These are phyloP conservation scores for Penicillium sp. DNA, from an alignment of 2,329 filamentous ascomycete species.

Conservation along the genomic window DNA sequence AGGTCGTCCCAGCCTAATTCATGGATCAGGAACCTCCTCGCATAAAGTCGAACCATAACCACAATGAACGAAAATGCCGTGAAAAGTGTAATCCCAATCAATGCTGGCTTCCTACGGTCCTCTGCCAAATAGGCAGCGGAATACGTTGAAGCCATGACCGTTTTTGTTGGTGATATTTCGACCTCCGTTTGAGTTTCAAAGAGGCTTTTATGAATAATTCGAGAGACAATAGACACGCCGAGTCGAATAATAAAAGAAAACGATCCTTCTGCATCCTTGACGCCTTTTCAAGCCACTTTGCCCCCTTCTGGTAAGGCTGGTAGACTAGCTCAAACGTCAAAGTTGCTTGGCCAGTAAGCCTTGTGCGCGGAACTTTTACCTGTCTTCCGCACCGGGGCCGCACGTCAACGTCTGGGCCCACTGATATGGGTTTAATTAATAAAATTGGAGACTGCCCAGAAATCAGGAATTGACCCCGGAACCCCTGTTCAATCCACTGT, in stretches of 20 bases:
- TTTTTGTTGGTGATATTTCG: neutral
- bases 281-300: neutral
- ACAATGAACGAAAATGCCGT: constrained; percentile 10
- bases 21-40: constrained; percentile 9
- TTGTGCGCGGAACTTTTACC: neutral
- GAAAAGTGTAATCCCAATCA: constrained; percentile 26
- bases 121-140: neutral
- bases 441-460: neutral
- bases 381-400: neutral
- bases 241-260: neutral
- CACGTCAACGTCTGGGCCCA: neutral
- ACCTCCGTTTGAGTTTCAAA: neutral
- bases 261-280: neutral
- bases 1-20: constrained; percentile 22
- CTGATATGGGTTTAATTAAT: neutral
- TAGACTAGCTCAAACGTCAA: neutral
- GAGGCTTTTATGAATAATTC: neutral
- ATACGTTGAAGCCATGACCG: neutral
- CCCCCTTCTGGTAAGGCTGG: neutral
- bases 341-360: neutral
- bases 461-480: neutral
- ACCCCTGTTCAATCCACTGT: neutral
- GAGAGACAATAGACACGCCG: neutral
- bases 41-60: constrained; percentile 12
- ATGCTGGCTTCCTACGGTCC: neutral